A percentile compares a stretch with the other conserved stretches of the same genome.
These are phyloP conservation scores for Ananas comosus DNA, from an alignment of 176 grass and related monocot genomes.

Conservation along the genomic window DNA sequence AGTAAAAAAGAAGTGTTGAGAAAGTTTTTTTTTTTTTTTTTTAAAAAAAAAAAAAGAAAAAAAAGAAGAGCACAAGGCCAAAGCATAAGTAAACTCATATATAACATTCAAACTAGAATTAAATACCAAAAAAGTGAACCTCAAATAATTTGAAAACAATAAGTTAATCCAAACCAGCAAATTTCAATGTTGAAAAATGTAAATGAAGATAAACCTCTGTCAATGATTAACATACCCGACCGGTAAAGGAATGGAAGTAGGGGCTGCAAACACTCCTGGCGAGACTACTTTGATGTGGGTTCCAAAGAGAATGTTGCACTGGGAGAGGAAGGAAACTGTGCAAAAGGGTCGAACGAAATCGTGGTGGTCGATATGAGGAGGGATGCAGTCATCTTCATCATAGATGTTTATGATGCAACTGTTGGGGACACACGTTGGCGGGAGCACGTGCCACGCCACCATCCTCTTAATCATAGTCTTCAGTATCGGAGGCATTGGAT, in stretches of 20 bases:
- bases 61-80: no score
- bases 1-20: no score
- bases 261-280: conserved; percentile 34
- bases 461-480: conserved; percentile 36
- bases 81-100: no score
- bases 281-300: conserved; percentile 12
- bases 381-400: conserved; percentile 56
- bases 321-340: conserved; percentile 50
- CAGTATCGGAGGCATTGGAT: conserved; percentile 37
- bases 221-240: conserved; percentile 10
- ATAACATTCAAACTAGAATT: no score
- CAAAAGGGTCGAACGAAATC: conserved; percentile 51
- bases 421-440: conserved; percentile 29
- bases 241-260: conserved; percentile 22
- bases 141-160: not conserved
- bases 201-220: not conserved
- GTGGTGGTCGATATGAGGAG: conserved; percentile 54
- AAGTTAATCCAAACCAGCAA: not conserved
- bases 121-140: no score
- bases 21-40: no score
- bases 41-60: no score
- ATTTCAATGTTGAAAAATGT: not conserved
- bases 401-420: conserved; percentile 74
- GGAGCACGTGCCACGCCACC: conserved; percentile 41
- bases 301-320: conserved; percentile 45